Base-by-base conservation (phyloP, 2,329 filamentous ascomycete species). In the Annulohypoxylon truncatum region DNA sequence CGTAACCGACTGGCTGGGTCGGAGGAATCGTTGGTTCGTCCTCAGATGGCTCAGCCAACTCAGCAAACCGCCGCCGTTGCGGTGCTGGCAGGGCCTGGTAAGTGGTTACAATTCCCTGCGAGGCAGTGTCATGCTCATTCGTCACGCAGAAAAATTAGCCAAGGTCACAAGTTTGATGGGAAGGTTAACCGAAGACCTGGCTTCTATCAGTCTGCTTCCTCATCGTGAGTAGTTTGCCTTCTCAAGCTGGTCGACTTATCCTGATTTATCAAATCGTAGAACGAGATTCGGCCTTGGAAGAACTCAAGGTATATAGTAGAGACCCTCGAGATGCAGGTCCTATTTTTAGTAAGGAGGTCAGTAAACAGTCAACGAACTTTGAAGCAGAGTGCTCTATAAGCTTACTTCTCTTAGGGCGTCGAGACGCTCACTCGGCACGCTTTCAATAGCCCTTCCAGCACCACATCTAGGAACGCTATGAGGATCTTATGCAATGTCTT, bases 401-500 rank as follows among this genome's bases (percentile, higher is more conserved):
- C 62, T 74, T 47, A 74, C 51, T 38, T 67, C 56, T 4, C 42
- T 7, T 64, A 97, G 92, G 93, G 93, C 12, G 90, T 97, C 52
- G 83, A 86, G 63, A 91, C 88, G 47, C 83, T 98, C 44, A 84
- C 88, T 28, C 85, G 82, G 54, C 90, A 95, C 82, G 92, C 90
- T 3, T 92, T 97, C 73, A 85, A 92, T 52, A 88, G 85, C 66
- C 81, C 85, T 24, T 89, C 87, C 2, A 81, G 81, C 28, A 84
- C 85, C 7, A 89, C 90, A 1, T 91, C 91, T 2, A 88, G 90
- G 61, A 92, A 94, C 75, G 94, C 89, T 0, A 82, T 97, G 38
- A 87, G 93, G 72, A 94, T 93, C 72, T 80, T 98, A 50, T 94
- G 93, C 72, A 98, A 98, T 78, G 89, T 93, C 7, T 81, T 97